These are phyloP conservation scores for Kwoniella dendrophila DNA, from an alignment of 768 basidiomycete genomes.

Conservation along the genomic window DNA sequence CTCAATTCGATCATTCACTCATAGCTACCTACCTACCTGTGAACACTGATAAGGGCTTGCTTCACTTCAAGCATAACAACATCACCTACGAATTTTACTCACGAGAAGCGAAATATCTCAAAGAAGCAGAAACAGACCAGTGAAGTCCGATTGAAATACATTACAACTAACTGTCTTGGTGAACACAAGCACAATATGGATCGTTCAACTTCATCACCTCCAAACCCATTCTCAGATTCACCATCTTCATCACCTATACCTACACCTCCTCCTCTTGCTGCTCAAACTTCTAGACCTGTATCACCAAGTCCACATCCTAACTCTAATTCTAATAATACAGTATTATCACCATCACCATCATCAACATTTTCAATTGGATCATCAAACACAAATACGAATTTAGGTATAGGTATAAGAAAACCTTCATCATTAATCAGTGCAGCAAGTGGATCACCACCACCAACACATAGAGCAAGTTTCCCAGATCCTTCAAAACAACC, in stretches of 20 bases:
- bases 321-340: too few relatives aligned
- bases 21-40: too few relatives aligned
- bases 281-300: constrained; percentile 24
- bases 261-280: constrained; percentile 7
- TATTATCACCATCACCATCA: constrained; percentile 8
- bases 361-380: constrained; percentile 21
- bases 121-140: too few relatives aligned
- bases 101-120: too few relatives aligned
- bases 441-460: constrained; percentile 50
- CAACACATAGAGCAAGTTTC: constrained; percentile 50
- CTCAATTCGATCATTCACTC: too few relatives aligned
- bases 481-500: constrained; percentile 48
- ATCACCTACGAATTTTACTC: too few relatives aligned
- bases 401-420: constrained; percentile 7
- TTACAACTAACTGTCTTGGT: neutral
- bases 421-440: constrained; percentile 42
- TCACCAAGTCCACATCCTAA: too few relatives aligned
- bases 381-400: constrained; percentile 14
- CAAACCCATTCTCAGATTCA: constrained; percentile 39
- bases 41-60: too few relatives aligned
- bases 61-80: too few relatives aligned
- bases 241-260: constrained; percentile 30
- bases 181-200: constrained; percentile 6
- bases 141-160: too few relatives aligned
- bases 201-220: constrained; percentile 11